Base-by-base conservation (phyloP, 1,139 yeast genomes). In the Pichia sp. region DNA sequence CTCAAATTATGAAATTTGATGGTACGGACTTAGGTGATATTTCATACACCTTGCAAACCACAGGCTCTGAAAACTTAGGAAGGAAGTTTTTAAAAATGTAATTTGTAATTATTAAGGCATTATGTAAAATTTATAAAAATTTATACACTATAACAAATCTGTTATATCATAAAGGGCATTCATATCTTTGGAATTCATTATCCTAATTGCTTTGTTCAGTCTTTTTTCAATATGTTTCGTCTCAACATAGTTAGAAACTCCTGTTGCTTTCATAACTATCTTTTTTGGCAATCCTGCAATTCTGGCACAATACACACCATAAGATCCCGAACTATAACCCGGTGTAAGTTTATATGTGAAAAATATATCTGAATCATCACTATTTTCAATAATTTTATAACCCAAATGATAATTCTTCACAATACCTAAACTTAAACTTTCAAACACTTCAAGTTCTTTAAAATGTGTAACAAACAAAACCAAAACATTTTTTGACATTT, bases 381-480 rank as follows among this genome's bases (percentile, higher is more conserved):
- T 28, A 14, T 38, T 38, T 4, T 31, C 23, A 23, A 58, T 56
- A 23, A 67, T 67, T 1, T 60, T 78, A 54, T 73, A 86, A 13
- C 85, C 88, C 93, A 88, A 82, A 57, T 85, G 93, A 56, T 68
- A 80, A 54, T 80, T 82, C 14, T 67, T 65, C 6, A 82, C 76
- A 4, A 60, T 51, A 0, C 56, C 57, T 2, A 66, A 62, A 48
- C 64, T 69, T 35, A 60, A 57, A 28, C 63, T 50, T 33, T 73
- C 78, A 37, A 85, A 66, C 6, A 68, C 64, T 43, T 79, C 75
- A 24, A 88, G 65, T 16, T 78, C 72, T n/a, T 93, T 91, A 59
- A 80, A 89, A 62, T 89, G 96, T 0, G 97, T 89, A 22, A 89
- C 86, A 61, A 88, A 89, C 19, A 89, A 60, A 0, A 84, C 72